Percentiles rank a stretch among this genome's conserved stretches.
Conservation (phyloP, 768 basidiomycete species). For the Mrakia frigida region DNA sequence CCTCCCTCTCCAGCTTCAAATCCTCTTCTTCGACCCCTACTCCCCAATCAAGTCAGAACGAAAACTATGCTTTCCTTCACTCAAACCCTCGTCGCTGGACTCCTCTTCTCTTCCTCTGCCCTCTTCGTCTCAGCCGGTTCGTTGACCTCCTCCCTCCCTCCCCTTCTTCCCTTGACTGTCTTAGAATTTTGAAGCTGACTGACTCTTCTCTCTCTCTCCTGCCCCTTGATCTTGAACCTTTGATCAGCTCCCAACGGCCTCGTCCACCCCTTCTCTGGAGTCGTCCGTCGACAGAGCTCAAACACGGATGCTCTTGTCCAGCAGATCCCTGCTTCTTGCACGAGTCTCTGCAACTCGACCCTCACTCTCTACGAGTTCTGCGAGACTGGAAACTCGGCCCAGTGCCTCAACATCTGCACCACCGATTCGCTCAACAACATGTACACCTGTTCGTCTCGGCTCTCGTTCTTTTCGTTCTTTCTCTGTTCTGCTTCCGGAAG, state of each 20-base stretch:
- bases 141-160: background rate
- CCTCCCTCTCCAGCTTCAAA: background rate
- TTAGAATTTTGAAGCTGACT: background rate
- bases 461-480: background rate
- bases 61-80: background rate
- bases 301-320: background rate
- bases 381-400: background rate
- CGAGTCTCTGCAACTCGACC: background rate
- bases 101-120: background rate
- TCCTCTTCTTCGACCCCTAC: background rate
- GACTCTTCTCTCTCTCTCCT: background rate
- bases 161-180: background rate
- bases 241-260: background rate
- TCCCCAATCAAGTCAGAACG: background rate
- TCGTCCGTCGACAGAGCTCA: background rate
- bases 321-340: background rate
- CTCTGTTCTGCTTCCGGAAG: too few relatives aligned
- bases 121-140: constrained; percentile 4
- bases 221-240: background rate
- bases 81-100: background rate
- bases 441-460: background rate
- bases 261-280: background rate
- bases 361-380: background rate
- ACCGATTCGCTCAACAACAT: background rate
- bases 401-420: background rate